Conservation (phyloP, 1,284 basidiomycete species). For the Pholiota adiposa region DNA sequence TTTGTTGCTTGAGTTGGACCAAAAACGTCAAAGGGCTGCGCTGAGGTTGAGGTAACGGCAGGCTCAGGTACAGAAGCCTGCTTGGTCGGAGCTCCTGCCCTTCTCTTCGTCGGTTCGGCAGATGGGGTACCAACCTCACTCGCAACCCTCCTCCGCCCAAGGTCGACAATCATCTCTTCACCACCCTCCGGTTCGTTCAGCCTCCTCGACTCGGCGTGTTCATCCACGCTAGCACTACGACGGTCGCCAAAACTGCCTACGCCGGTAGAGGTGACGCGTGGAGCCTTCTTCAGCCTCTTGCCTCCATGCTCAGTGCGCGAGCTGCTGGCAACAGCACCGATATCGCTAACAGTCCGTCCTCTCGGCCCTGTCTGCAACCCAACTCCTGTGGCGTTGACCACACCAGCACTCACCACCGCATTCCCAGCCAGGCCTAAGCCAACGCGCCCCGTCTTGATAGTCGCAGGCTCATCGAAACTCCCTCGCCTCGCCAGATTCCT, state of each 20-base stretch:
- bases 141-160: slow-evolving; percentile 24
- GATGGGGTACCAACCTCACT: slow-evolving; percentile 20
- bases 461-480: slow-evolving; percentile 12
- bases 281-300: slow-evolving; percentile 29
- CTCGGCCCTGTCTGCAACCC: slow-evolving; percentile 4
- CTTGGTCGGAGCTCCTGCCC: not conserved
- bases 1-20: not conserved
- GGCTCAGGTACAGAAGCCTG: not conserved
- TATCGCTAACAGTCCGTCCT: slow-evolving; percentile 29
- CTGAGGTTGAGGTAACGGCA: not conserved
- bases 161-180: slow-evolving; percentile 26
- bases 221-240: slow-evolving; percentile 24
- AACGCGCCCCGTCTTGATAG: not conserved
- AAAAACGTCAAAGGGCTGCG: not conserved
- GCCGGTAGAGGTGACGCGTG: not conserved
- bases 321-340: slow-evolving; percentile 14
- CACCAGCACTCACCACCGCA: slow-evolving; percentile 16
- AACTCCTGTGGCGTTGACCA: slow-evolving; percentile 7
- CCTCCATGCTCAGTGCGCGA: slow-evolving; percentile 5
- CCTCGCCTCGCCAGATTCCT: slow-evolving; percentile 22
- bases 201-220: slow-evolving; percentile 6
- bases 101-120: not conserved
- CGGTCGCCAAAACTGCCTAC: no score
- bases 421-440: slow-evolving; percentile 17
- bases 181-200: slow-evolving; percentile 14